Evolutionary conservation across 2,329 filamentous ascomycete species (phyloP), one percentile per base, ranked within the genome.

Genomic region (Uncinocarpus reesii): DNA sequence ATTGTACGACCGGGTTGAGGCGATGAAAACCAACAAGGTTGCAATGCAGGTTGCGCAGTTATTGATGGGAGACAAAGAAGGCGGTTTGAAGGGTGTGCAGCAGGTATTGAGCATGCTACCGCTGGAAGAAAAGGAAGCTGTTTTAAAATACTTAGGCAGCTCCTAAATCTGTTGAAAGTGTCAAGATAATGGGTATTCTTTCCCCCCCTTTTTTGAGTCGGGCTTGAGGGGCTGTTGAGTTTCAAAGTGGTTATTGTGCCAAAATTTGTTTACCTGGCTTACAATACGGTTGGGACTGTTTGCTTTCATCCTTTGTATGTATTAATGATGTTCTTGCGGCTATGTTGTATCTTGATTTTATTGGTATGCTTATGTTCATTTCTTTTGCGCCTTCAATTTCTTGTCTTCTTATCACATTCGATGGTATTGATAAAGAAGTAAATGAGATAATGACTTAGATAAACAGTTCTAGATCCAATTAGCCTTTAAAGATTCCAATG

Each of bases 91-190:
- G 75, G 90, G 92, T 60, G 81, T 98, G 18, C 81, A 87, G 60
- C 83, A 90, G 57, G 79, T 94, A 55, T 70, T 96, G 58, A 81
- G 83, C 59, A 88, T 90, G 65, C 79, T 98, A 72, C 87, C 89
- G 15, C 83, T 89, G 43, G 80, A 79, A 55, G 89, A 98, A 75
- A 84, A 87, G 65, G 88, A 95, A 68, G 79, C 84, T 66, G 77
- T 93, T 46, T 73, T 95, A 48, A 78, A 75, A 65, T 75, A 68
- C 52, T 60, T 74, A 52, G 58, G 42, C 32, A 42, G 47, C 16
- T 32, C 40, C n/a, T 49, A 49, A 26, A 11, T 15, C 13, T 37
- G 21, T 18, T 37, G 11, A 31, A 5, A 42, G 4, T 5, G 11
- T 4, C n/a, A 10, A 31, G 15, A 29, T 15, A 31, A 10, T 23